These are phyloP conservation scores for Saprolegnia diclina DNA, from an alignment of 352 stramenopile genomes.

Conservation along the genomic window DNA sequence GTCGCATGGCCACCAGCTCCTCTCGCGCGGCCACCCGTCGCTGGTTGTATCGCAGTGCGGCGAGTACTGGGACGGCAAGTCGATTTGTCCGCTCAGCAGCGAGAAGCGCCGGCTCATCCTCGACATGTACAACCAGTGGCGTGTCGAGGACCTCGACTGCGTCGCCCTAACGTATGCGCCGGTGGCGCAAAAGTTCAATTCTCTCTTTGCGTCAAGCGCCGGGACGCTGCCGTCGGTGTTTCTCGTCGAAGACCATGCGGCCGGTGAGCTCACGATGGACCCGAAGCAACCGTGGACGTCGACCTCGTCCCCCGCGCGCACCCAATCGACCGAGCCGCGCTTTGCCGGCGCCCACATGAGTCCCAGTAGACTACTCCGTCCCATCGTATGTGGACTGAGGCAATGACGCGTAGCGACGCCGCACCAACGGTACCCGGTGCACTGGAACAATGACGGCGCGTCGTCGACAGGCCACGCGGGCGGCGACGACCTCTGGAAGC, in stretches of 20 bases:
- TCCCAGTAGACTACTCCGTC: not conserved
- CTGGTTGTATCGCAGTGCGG: slow-evolving; percentile 67
- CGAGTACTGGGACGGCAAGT: slow-evolving; percentile 86
- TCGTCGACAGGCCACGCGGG: slow-evolving; percentile 15
- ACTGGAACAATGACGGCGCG: not conserved
- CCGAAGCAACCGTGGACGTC: slow-evolving; percentile 31
- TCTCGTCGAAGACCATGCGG: slow-evolving; percentile 67
- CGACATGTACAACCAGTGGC: slow-evolving; percentile 87
- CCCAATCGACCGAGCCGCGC: not conserved
- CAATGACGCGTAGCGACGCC: not conserved
- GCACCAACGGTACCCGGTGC: not conserved
- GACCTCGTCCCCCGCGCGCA: not conserved
- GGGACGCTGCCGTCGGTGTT: slow-evolving; percentile 57
- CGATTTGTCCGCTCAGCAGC: slow-evolving; percentile 72
- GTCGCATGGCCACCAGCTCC: slow-evolving; percentile 67
- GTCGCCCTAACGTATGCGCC: slow-evolving; percentile 79
- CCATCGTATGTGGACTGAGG: too few relatives aligned
- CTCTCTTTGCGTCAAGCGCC: slow-evolving; percentile 36
- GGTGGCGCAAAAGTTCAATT: slow-evolving; percentile 63
- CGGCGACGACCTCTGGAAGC: slow-evolving; percentile 39
- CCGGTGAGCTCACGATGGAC: slow-evolving; percentile 37
- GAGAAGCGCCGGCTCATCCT: slow-evolving; percentile 75
- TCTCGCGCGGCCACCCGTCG: slow-evolving; percentile 70
- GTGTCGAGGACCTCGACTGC: slow-evolving; percentile 78
- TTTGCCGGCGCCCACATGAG: not conserved